Base-by-base conservation (phyloP, 495 filamentous ascomycete species). In the Xylaria grammica region DNA sequence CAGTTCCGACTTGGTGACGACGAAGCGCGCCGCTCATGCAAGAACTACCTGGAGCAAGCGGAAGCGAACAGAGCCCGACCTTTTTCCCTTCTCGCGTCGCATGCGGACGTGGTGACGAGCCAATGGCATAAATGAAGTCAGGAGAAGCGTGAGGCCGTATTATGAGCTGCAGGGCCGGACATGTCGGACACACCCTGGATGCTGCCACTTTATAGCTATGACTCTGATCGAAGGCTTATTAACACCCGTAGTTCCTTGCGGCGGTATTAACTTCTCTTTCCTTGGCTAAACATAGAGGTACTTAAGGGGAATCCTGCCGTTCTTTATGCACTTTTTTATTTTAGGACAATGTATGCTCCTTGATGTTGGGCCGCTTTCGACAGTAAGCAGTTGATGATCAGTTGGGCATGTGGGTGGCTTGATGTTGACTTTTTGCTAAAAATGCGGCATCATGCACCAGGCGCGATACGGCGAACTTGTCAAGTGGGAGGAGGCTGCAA, bases 401-500 rank as follows among this genome's bases (percentile, higher is more conserved):
- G 30, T 34, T 62, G 40, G 59, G 51, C 51, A 54, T 32, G 51
- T 34, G 51, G 51, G 36, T 34, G 51, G 51, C 27, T 54, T 20
- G 51, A 46, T 34, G 59, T 62, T 6, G 30, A 62, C 20, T 62
- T 62, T 34, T 62, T 40, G 4, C 22, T 22, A 10, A 62, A n/a
- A 27, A 34, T 62, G 59, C n/a, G 59, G 54, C 8, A 27, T 62
- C 27, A 62, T 62, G 59, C 27, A 62, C 32, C 40, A 40, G 6
- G 30, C 59, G 30, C 30, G 27, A 62, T 62, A 62, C 49, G 59
- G 59, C 6, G 38, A 40, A 6, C 20, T 69, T 55, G 66, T 67
- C 10, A 64, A 65, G 2, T 70, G 66, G 36, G 59, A 68, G 10
- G 65, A 67, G 36, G 59, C 60, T 53, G 67, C 68, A 52, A 66